phyloP scores from a whole-genome alignment of 2,329 filamentous ascomycete genomes.

The Bertia moriformis region DNA sequence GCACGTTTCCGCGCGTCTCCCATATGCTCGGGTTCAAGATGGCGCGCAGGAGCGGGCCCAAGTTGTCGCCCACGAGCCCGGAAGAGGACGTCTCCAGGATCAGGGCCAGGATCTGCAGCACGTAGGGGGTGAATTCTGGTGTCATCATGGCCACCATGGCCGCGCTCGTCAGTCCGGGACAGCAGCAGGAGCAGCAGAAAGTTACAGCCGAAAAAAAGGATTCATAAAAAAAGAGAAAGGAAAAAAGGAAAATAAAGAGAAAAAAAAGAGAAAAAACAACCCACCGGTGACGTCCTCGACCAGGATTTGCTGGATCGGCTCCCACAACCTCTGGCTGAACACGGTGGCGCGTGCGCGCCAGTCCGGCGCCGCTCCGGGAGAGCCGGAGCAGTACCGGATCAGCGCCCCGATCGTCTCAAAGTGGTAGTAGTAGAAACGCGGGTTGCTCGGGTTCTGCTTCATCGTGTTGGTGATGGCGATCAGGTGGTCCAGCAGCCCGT shows the following conservation, averaged over 20 bases:
- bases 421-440: slow-evolving; percentile 95
- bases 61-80: slow-evolving; percentile 65
- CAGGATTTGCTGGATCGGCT: slow-evolving; percentile 68
- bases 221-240: not conserved
- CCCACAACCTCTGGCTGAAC: slow-evolving; percentile 69
- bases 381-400: slow-evolving; percentile 42
- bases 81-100: slow-evolving; percentile 75
- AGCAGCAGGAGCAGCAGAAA: too few species aligned
- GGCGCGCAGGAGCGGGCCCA: slow-evolving; percentile 63
- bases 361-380: too few species aligned
- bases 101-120: slow-evolving; percentile 88
- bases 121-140: slow-evolving; percentile 82
- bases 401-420: slow-evolving; percentile 89
- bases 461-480: slow-evolving; percentile 85
- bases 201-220: too few species aligned
- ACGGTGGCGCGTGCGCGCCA: slow-evolving; percentile 51
- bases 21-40: slow-evolving; percentile 69
- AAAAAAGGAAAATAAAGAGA: too few species aligned
- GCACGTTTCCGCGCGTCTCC: slow-evolving; percentile 86
- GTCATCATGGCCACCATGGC: too few species aligned
- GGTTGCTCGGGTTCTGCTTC: slow-evolving; percentile 89
- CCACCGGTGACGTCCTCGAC: slow-evolving; percentile 66
- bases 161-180: slow-evolving; percentile 15
- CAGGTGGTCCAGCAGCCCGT: slow-evolving; percentile 69
- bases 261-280: too few species aligned